Conservation (phyloP, 495 filamentous ascomycete genomes). For the Penicillium mononematosum region DNA sequence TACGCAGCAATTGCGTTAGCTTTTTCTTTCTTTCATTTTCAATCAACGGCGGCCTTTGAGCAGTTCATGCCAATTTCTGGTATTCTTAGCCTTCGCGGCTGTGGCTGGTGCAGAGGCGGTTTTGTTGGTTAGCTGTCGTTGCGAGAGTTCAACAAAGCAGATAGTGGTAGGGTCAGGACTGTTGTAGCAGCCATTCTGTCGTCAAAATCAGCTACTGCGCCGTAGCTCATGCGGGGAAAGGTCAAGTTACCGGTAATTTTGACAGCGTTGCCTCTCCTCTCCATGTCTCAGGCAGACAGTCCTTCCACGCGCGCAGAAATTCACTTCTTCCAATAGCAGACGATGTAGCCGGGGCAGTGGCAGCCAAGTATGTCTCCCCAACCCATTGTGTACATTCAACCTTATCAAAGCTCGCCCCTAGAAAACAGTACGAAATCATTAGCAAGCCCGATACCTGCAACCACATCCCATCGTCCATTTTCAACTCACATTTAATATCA, state of each 20-base stretch:
- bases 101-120: slow-evolving; percentile 32
- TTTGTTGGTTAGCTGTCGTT: slow-evolving; percentile 36
- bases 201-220: slow-evolving; percentile 2
- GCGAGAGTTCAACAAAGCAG: slow-evolving; percentile 36
- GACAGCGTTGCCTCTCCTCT: slow-evolving; percentile 49
- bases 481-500: slow-evolving; percentile 42
- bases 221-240: neutral
- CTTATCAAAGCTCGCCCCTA: slow-evolving; percentile 51
- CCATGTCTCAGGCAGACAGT: slow-evolving; percentile 59
- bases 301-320: slow-evolving; percentile 55
- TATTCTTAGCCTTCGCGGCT: slow-evolving; percentile 47
- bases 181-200: slow-evolving; percentile 38
- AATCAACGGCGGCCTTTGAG: slow-evolving; percentile 55
- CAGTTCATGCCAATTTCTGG: slow-evolving; percentile 86
- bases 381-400: slow-evolving; percentile 47
- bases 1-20: slow-evolving; percentile 19
- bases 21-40: slow-evolving; percentile 10
- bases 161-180: slow-evolving; percentile 42
- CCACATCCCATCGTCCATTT: neutral
- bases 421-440: slow-evolving; percentile 8
- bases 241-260: slow-evolving; percentile 40
- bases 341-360: slow-evolving; percentile 38
- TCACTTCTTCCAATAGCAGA: slow-evolving; percentile 43
- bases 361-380: slow-evolving; percentile 53
- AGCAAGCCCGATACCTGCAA: neutral